Evolutionary conservation across 148 eudicot genomes (phyloP).

Genomic region (Fagopyrum tataricum): DNA sequence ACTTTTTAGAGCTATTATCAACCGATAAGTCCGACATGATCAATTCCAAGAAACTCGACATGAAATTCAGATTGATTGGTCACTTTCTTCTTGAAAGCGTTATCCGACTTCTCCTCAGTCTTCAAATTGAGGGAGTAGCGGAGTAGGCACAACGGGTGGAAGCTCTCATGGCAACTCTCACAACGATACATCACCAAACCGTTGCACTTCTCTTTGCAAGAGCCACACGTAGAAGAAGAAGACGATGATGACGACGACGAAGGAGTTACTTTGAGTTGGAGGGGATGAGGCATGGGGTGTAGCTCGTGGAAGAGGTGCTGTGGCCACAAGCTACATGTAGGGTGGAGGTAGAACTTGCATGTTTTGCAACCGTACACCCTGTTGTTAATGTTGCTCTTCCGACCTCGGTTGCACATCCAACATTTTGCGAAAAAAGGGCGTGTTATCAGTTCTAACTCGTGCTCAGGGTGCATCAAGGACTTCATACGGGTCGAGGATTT

Average conservation of each 20-base stretch:
- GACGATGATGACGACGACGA: background rate
- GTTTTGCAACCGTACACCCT: conserved; percentile 19
- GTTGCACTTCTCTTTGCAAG: background rate
- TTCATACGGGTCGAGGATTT: background rate
- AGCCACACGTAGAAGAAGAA: background rate
- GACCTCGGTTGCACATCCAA: background rate
- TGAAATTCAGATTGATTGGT: background rate
- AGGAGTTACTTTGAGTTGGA: background rate
- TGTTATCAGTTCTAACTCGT: background rate
- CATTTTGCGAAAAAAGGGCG: background rate
- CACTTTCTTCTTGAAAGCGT: background rate
- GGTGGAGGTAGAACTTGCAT: conserved; percentile 22
- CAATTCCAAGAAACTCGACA: background rate
- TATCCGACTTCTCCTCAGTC: background rate
- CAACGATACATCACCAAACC: background rate
- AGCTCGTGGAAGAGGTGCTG: conserved; percentile 20
- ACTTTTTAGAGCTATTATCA: background rate
- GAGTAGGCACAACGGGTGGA: background rate
- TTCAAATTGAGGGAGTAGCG: background rate
- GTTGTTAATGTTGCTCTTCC: background rate
- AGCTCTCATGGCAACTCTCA: background rate
- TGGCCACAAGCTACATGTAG: conserved; percentile 22
- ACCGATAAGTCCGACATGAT: background rate
- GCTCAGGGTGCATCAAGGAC: background rate
- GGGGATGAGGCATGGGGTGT: conserved; percentile 7